Base-by-base conservation (phyloP, 805 yeast species). In the Starmerella ratchasimensis region DNA sequence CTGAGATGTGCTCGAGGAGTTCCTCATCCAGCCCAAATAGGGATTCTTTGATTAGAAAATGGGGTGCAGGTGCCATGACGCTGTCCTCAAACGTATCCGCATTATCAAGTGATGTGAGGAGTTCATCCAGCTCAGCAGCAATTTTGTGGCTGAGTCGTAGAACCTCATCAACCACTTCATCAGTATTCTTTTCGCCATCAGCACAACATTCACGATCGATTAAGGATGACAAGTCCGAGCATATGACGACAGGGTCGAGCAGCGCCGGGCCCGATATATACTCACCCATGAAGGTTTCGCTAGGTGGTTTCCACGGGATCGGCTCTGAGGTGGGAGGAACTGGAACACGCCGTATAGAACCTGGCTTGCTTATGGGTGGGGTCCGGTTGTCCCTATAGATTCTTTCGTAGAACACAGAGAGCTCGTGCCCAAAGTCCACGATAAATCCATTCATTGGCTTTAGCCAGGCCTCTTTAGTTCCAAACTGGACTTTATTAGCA, bases 401-500 rank as follows among this genome's bases (percentile, higher is more conserved):
- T 41, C 70, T 72, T 51, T 74, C 81, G 48, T 79, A 70, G 59
- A 81, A 88, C 14, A 72, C 73, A n/a, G 64, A 50, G 6, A 84
- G 59, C 47, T 80, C 81, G 0, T 48, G 58, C 36, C 66, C 66
- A 49, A 78, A 76, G 13, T 60, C 63, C 2, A 64, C 62, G 16
- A 88, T 64, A 48, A 88, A 84, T 1, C 51, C 51, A 56, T 90
- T 88, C 72, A 88, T 67, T 24, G 61, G 63, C 15, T 69, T 63
- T 58, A 88, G 62, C 64, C 77, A 82, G 0, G 90, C 83, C 51
- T 88, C 97, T 51, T 86, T 88, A 33, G 75, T 74, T 7, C 81
- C 78, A 57, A 90, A 83, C 33, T 59, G 58, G 17, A 76, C 72
- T 33, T 93, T 60, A 46, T 79, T 88, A 3, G 94, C 82, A 42